These are phyloP conservation scores for Sarocladiaceae sp. DNA, from an alignment of 2,329 filamentous ascomycete genomes.

Conservation along the genomic window DNA sequence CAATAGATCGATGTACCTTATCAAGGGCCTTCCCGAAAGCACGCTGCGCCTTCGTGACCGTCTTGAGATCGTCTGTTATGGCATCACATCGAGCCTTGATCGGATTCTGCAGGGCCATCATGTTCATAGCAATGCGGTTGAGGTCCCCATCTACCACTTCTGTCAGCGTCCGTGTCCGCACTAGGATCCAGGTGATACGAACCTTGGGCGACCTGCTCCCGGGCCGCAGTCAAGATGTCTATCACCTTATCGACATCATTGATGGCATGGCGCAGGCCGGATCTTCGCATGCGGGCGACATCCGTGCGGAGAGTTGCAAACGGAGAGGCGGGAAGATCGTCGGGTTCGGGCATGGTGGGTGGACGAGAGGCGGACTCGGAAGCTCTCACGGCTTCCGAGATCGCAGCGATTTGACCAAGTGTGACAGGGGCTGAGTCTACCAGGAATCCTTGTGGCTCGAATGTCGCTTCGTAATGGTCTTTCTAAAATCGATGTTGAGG, in stretches of 20 bases:
- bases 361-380: slow-evolving; percentile 4
- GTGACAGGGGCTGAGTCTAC: neutral
- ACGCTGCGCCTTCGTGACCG: slow-evolving; percentile 76
- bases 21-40: slow-evolving; percentile 83
- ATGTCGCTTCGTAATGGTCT: too few relatives aligned
- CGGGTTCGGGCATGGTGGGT: slow-evolving; percentile 28
- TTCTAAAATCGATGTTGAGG: neutral
- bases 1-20: slow-evolving; percentile 50
- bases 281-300: slow-evolving; percentile 66
- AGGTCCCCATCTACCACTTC: slow-evolving; percentile 25
- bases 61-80: slow-evolving; percentile 76
- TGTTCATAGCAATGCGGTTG: slow-evolving; percentile 64
- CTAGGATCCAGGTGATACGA: slow-evolving; percentile 10
- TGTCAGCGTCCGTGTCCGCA: neutral
- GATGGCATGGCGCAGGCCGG: slow-evolving; percentile 65
- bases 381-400: slow-evolving; percentile 4
- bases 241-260: slow-evolving; percentile 81
- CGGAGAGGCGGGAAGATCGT: slow-evolving; percentile 34
- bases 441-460: too few relatives aligned
- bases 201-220: slow-evolving; percentile 71
- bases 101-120: slow-evolving; percentile 83
- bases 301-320: slow-evolving; percentile 64
- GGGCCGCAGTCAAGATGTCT: slow-evolving; percentile 67
- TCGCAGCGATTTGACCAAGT: neutral
- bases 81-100: slow-evolving; percentile 76